Evolutionary conservation across 2,329 filamentous ascomycete genomes (phyloP), one percentile per base, ranked within the genome.

Genomic region (Samsoniella hepiali): DNA sequence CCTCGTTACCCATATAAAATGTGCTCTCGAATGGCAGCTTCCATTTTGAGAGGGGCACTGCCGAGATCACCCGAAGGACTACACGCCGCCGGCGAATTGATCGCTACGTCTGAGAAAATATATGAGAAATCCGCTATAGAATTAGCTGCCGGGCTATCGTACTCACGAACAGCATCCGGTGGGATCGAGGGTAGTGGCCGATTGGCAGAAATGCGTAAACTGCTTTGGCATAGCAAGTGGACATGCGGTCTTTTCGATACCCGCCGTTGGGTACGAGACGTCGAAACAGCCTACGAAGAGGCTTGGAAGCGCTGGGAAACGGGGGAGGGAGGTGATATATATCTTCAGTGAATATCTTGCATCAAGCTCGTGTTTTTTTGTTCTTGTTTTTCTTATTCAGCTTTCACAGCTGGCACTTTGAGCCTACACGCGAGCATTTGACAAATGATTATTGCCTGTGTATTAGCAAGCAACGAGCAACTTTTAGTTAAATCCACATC

Each of bases 1-100:
- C 93, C 95, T 11, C 86, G 95, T 42, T 97, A 98, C 75, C 86
- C 90, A 58, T 97, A 97, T 78, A 99, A 99, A 77, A 99, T 99
- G 95, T 99, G 95, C 76, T 96, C 92, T 50, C 90, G 95, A 61
- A 99, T 99, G 90, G 95, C 94, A 7, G 93, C 95, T 7, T 97
- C 92, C 11, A 98, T 99, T 63, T 82, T 99, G 36, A 91, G 88
- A 67, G 95, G 95, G 17, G 95, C 95, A 0, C 78, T 99, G 3
- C 95, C 95, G 0, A 89, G 87, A 68, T 82, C 80, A 0, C 77
- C 80, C 1, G 85, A 87, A n/a, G 93, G 94, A 3, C 77, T 79
- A 7, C 80, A 79, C 63, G 91, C 90, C 0, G 89, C 89, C 0
- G 74, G 77, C 22, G 92, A 97, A 64, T 82, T 99, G 36, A 92